phyloP scores from a whole-genome alignment of 2,329 filamentous ascomycete species.

The Dissoconium aciculare region DNA sequence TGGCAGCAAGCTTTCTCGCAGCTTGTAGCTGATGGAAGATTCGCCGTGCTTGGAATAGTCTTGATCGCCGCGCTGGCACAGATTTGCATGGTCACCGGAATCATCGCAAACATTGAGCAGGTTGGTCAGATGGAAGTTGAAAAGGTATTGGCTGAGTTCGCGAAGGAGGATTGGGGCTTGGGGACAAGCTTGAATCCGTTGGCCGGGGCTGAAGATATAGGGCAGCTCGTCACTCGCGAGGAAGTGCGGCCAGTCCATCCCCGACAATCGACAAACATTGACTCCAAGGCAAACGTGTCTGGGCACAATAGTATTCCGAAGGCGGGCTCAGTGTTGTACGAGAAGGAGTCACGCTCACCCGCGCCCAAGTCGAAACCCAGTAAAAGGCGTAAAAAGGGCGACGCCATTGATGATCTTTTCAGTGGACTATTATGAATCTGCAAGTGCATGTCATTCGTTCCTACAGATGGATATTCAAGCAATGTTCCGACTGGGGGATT shows the following conservation, averaged over 20 bases:
- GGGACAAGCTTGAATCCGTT: constrained; percentile 7
- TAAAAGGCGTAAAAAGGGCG: constrained; percentile 37
- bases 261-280: constrained; percentile 1
- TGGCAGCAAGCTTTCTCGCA: constrained; percentile 29
- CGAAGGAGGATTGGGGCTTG: constrained; percentile 25
- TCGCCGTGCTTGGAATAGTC: constrained; percentile 31
- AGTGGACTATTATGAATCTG: no score
- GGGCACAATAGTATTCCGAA: not conserved
- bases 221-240: constrained; percentile 24
- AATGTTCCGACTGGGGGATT: no score
- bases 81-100: constrained; percentile 27
- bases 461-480: no score
- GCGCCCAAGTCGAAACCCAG: constrained; percentile 38
- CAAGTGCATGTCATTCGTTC: no score
- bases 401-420: constrained; percentile 64
- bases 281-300: constrained; percentile 3
- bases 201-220: constrained; percentile 17
- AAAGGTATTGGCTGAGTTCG: constrained; percentile 30
- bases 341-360: constrained; percentile 5
- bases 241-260: constrained; percentile 2
- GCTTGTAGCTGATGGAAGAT: constrained; percentile 31
- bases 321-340: constrained; percentile 5
- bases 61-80: constrained; percentile 30
- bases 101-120: constrained; percentile 29
- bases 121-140: constrained; percentile 29